Base-by-base conservation (phyloP, 208 protist genomes). In the Polymyxa betae region DNA sequence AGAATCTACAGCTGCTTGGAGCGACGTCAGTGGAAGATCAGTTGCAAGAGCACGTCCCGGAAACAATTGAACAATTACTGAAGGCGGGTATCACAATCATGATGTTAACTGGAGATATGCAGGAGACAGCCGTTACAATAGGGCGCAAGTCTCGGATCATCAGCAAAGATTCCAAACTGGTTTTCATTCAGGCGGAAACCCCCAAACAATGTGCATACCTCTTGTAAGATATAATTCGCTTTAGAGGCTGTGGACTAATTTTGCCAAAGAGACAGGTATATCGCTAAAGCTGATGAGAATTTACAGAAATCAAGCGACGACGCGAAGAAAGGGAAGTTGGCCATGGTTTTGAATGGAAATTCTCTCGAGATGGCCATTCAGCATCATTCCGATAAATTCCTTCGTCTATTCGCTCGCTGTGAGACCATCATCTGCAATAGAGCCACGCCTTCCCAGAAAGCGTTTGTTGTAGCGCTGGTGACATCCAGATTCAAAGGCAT, bases 101-200 rank as follows among this genome's bases (percentile, higher is more conserved):
- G 98, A 98, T 99, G 94, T 94, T 99, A 0, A 99, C 98, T 0
- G 98, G 98, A 54, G 98, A 99, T 93, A 99, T 99, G 93, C 93
- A 95, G 41, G 93, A 96, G 90, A 95, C 94, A 40, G 94, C 93
- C 41, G 77, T 93, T n/a, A 91, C 91, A 35, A 93, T 95, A 32
- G 94, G 90, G n/a, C 78, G 77, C 45, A 88, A 66, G 43, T 93
- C 88, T 45, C 45, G 89, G 45, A 72, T 93, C 35, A 93, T 93
- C 20, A 88, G 90, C 29, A 45, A 52, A 38, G 90, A 92, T 41
- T 82, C 72, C 72, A 35, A 82, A n/a, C 72, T 82, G 72, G 12
- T 82, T 20, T 43, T 82, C 35, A 82, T 82, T 20, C 72, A 82
- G n/a, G 72, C 72, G 16, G 72, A 82, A 5, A 82, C 72, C 35